Conservation (phyloP, 2,329 filamentous ascomycete species). For the Corinectria fuckeliana region DNA sequence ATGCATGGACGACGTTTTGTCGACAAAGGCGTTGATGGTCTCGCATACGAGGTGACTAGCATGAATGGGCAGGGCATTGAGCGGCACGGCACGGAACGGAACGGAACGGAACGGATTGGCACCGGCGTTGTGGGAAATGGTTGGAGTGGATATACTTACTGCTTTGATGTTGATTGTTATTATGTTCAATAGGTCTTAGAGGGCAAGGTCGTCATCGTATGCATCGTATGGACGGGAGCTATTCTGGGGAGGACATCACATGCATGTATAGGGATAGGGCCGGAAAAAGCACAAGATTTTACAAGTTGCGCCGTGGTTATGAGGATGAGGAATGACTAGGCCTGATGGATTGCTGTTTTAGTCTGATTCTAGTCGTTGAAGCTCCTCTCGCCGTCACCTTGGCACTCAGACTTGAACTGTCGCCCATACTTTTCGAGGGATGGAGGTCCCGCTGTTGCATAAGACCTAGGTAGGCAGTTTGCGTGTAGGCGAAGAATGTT, state of each 20-base stretch:
- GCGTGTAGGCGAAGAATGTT: no score
- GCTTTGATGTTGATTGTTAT: conserved; percentile 21
- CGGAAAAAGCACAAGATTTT: not conserved
- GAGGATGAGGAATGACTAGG: no score
- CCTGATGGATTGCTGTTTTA: no score
- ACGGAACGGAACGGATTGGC: conserved; percentile 17
- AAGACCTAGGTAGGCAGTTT: no score
- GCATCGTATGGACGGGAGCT: not conserved
- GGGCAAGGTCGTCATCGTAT: not conserved
- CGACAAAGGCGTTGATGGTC: conserved; percentile 31
- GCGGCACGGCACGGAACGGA: conserved; percentile 11
- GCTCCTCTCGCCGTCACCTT: no score
- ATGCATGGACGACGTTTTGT: conserved; percentile 22
- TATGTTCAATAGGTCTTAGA: conserved; percentile 1
- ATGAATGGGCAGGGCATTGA: conserved; percentile 25
- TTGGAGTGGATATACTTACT: conserved; percentile 39
- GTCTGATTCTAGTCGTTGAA: no score
- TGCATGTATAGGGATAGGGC: conserved; percentile 15
- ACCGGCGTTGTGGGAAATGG: conserved; percentile 31
- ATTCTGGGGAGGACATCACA: not conserved
- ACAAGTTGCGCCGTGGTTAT: not conserved
- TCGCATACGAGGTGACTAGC: conserved; percentile 33
- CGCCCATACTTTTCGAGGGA: no score
- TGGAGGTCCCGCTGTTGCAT: no score
- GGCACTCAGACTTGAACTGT: no score